Conservation (phyloP, 108 stramenopile species). For the Skeletonema potamos region DNA sequence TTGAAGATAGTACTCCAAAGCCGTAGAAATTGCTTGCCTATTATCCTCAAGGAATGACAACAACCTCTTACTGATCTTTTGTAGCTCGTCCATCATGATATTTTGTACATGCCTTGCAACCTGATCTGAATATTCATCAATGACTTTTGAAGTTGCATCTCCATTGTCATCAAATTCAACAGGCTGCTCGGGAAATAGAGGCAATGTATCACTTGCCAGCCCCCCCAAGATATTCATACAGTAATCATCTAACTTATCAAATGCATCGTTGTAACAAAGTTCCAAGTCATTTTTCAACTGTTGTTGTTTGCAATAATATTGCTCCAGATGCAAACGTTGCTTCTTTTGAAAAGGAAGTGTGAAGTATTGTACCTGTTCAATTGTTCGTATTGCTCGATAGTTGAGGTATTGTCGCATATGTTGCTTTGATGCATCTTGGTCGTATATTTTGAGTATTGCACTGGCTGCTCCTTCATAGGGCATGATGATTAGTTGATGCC, state of each 20-base stretch:
- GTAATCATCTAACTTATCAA: constrained; percentile 25
- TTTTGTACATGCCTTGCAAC: constrained; percentile 9
- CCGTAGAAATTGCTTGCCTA: neutral
- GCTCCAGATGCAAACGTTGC: neutral
- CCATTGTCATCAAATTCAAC: neutral
- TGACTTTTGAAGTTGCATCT: neutral
- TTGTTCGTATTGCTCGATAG: constrained; percentile 4
- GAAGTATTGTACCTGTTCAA: constrained; percentile 9
- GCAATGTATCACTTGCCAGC: constrained; percentile 31
- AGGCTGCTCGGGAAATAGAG: constrained; percentile 14
- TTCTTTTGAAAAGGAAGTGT: constrained; percentile 10
- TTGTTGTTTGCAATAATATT: neutral
- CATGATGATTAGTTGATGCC: neutral
- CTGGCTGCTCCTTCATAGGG: neutral
- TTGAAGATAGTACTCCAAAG: constrained; percentile 8
- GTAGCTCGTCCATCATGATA: constrained; percentile 14
- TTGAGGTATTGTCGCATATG: constrained; percentile 1
- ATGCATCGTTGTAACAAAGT: constrained; percentile 10
- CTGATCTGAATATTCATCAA: constrained; percentile 2
- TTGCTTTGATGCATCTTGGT: neutral
- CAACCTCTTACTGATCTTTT: constrained; percentile 1
- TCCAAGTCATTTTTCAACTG: neutral
- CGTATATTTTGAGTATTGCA: neutral
- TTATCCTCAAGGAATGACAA: neutral
- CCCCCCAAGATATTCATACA: constrained; percentile 23